These are phyloP conservation scores for Pleurotus giganteus DNA, from an alignment of 768 basidiomycete genomes.

Conservation along the genomic window DNA sequence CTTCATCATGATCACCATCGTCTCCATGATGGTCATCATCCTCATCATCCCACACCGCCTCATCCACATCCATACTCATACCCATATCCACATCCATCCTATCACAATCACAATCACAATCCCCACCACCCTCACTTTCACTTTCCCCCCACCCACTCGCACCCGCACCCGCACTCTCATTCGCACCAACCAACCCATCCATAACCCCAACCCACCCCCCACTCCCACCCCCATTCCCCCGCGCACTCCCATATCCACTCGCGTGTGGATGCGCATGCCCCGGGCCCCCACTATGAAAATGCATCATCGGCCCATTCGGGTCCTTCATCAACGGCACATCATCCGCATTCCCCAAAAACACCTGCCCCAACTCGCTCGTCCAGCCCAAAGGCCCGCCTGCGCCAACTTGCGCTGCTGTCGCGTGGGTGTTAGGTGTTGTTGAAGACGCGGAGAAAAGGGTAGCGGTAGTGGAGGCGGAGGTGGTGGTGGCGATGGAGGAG, in stretches of 20 bases:
- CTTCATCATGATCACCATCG: slow-evolving; percentile 5
- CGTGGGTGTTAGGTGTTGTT: no score
- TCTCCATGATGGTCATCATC: slow-evolving; percentile 6
- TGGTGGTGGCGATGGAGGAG: no score
- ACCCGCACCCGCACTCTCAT: neutral
- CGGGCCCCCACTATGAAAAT: slow-evolving; percentile 16
- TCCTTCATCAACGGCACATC: slow-evolving; percentile 63
- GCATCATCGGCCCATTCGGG: slow-evolving; percentile 22
- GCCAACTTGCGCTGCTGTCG: neutral
- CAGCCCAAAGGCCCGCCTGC: slow-evolving; percentile 30
- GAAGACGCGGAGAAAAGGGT: no score
- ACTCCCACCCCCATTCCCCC: no score
- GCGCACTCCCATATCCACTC: no score
- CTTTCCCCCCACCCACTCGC: no score
- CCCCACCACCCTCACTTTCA: no score
- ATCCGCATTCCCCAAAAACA: slow-evolving; percentile 79
- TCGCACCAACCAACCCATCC: neutral
- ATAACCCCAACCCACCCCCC: neutral
- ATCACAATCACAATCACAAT: no score
- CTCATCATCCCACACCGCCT: slow-evolving; percentile 1
- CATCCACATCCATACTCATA: slow-evolving; percentile 11
- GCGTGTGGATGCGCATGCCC: no score
- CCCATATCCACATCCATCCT: slow-evolving; percentile 5
- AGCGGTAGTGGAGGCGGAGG: no score
- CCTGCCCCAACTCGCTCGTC: slow-evolving; percentile 61